Evolutionary conservation across 2,329 filamentous ascomycete species (phyloP).

Genomic region (Cercospora brassicicola): DNA sequence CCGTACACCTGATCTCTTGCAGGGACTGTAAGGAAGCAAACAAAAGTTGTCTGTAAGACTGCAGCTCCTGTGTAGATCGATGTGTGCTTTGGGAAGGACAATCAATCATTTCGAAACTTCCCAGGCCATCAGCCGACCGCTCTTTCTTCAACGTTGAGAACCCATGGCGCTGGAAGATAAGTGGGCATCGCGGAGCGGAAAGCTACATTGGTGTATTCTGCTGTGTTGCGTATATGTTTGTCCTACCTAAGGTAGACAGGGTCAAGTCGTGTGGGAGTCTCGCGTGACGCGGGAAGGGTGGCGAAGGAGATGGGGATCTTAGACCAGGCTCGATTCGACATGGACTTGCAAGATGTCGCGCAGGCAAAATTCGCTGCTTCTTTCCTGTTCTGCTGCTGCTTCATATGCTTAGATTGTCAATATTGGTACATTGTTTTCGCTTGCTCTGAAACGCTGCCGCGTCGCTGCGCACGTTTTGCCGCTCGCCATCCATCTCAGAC

Average conservation of each 20-base stretch:
- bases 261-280: neutral
- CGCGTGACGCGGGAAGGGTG: neutral
- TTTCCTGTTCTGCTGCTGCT: neutral
- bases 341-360: neutral
- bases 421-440: neutral
- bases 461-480: neutral
- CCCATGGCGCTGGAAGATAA: neutral
- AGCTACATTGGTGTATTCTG: neutral
- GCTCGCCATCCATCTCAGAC: neutral
- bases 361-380: neutral
- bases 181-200: neutral
- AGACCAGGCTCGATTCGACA: neutral
- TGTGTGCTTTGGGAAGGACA: neutral
- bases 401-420: conserved; percentile 4
- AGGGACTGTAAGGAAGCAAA: neutral
- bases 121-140: neutral
- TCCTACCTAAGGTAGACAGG: neutral
- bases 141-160: neutral
- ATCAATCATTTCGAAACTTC: neutral
- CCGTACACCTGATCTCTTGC: neutral
- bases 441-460: neutral
- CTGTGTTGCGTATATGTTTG: neutral
- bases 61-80: neutral
- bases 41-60: neutral
- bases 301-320: neutral